Conservation (phyloP, 2,329 filamentous ascomycete genomes). For the Fusarium annulatum region DNA sequence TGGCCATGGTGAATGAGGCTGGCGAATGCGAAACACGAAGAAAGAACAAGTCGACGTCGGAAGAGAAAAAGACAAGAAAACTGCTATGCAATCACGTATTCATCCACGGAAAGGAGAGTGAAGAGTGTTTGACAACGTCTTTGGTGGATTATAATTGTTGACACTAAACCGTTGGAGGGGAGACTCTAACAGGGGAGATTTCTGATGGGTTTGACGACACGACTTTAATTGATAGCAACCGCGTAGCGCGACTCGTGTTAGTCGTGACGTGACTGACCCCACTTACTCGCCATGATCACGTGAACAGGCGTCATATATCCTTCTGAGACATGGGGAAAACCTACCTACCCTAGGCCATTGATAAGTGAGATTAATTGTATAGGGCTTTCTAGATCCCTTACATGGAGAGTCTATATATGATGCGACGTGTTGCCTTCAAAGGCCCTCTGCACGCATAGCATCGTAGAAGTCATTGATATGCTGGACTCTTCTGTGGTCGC, state of each 20-base stretch:
- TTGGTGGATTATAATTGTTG: constrained; percentile 33
- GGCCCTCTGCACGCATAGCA: neutral
- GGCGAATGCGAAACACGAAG: constrained; percentile 18
- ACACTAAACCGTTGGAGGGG: constrained; percentile 24
- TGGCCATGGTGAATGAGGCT: constrained; percentile 56
- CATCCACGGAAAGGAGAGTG: constrained; percentile 22
- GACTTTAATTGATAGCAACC: constrained; percentile 45
- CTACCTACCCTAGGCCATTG: neutral
- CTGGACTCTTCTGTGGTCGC: neutral
- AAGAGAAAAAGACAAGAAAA: neutral
- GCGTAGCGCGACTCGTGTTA: constrained; percentile 48
- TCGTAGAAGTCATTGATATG: neutral
- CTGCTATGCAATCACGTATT: constrained; percentile 4
- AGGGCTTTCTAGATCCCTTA: neutral
- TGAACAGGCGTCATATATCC: constrained; percentile 41
- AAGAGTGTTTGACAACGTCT: constrained; percentile 9
- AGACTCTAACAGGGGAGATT: constrained; percentile 28
- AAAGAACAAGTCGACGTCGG: constrained; percentile 3
- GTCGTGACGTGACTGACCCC: constrained; percentile 53
- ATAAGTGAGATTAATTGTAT: neutral
- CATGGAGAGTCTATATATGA: neutral
- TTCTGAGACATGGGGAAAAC: no score
- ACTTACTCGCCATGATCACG: constrained; percentile 40
- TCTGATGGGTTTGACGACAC: constrained; percentile 39
- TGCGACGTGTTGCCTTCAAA: neutral